phyloP scores from a whole-genome alignment of 2,329 filamentous ascomycete genomes.

The Colletotrichum noveboracense region DNA sequence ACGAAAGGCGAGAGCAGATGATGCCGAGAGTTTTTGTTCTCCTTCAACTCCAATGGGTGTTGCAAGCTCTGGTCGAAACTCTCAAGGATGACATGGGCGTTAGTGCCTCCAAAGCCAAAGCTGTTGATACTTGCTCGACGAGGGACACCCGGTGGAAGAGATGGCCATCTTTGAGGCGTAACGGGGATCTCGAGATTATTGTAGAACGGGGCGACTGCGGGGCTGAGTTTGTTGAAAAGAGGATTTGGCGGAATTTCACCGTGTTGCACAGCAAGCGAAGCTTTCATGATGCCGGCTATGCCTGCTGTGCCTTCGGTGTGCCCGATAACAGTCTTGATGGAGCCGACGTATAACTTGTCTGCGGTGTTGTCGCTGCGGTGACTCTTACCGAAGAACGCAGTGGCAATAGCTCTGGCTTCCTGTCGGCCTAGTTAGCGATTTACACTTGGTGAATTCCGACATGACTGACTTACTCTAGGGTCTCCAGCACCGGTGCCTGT shows the following conservation, averaged over 20 bases:
- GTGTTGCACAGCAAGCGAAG: constrained; percentile 24
- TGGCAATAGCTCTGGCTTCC: constrained; percentile 50
- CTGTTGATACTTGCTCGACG: constrained; percentile 21
- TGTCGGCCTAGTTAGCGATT: background rate
- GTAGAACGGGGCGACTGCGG: constrained; percentile 29
- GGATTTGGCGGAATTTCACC: constrained; percentile 33
- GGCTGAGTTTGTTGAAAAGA: constrained; percentile 32
- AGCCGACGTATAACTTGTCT: constrained; percentile 30
- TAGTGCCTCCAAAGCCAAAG: constrained; percentile 51
- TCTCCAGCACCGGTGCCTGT: constrained; percentile 45
- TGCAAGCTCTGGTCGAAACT: background rate
- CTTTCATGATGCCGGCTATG: constrained; percentile 31
- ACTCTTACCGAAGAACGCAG: background rate
- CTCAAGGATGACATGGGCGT: constrained; percentile 44
- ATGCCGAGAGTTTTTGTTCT: background rate
- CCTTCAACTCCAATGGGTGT: background rate
- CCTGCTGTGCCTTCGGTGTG: constrained; percentile 32
- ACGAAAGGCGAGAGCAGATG: background rate
- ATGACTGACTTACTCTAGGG: constrained; percentile 25
- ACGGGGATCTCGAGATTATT: constrained; percentile 22
- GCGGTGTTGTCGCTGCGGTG: background rate
- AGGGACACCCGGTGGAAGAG: background rate
- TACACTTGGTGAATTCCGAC: background rate
- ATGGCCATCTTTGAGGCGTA: constrained; percentile 21
- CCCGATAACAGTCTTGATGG: constrained; percentile 32